Conservation (phyloP, 2,329 filamentous ascomycete genomes). For the Aurifilum marmelostoma region DNA sequence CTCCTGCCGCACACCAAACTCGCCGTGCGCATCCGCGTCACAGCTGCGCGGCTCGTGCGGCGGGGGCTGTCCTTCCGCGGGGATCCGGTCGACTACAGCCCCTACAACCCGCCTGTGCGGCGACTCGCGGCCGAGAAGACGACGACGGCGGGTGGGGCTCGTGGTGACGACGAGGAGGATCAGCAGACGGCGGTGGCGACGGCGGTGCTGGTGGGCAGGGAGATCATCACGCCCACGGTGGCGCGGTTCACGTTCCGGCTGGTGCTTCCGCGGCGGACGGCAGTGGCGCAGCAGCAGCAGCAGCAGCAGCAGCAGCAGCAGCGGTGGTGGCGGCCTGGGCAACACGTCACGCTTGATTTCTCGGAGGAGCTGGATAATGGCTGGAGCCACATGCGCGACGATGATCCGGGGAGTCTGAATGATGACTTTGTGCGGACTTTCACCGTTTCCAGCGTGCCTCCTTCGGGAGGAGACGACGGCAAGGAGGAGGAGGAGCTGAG, state of each 20-base stretch:
- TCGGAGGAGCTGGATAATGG: constrained; percentile 68
- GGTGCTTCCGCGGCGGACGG: constrained; percentile 20
- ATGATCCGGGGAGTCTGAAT: constrained; percentile 78
- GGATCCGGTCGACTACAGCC: constrained; percentile 60
- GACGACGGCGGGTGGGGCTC: neutral
- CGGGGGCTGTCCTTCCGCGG: constrained; percentile 72
- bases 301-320: neutral
- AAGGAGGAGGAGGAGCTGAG: constrained; percentile 32
- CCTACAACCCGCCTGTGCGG: constrained; percentile 78
- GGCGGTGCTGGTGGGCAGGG: constrained; percentile 62
- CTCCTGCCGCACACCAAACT: constrained; percentile 73
- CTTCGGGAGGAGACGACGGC: constrained; percentile 25
- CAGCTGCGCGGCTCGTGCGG: constrained; percentile 63
- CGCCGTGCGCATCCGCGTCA: constrained; percentile 69
- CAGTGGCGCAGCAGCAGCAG: neutral
- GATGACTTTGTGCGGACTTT: constrained; percentile 86
- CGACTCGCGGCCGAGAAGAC: constrained; percentile 61
- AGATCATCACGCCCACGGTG: constrained; percentile 66
- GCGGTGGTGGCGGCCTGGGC: constrained; percentile 64
- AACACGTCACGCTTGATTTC: constrained; percentile 80
- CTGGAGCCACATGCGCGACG: constrained; percentile 82
- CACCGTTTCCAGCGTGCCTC: constrained; percentile 69
- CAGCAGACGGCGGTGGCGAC: constrained; percentile 33
- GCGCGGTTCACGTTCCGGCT: constrained; percentile 62
- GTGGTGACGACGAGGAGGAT: neutral